Conservation (phyloP, 1,284 basidiomycete genomes). For the Sporisorium graminicola region DNA sequence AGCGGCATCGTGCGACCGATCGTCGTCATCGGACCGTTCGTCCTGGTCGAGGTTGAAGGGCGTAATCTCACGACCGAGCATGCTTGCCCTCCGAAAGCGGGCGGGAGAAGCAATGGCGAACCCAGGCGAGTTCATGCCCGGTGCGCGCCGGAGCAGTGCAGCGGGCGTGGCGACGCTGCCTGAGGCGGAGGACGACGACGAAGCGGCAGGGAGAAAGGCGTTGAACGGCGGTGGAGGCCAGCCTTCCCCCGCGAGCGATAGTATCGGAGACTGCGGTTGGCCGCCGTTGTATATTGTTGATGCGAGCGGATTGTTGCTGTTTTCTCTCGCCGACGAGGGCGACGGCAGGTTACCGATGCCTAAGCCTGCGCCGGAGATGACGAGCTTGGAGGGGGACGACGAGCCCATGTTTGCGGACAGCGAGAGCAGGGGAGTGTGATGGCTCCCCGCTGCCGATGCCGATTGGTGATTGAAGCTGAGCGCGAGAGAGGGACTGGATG, state of each 20-base stretch:
- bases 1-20: background rate
- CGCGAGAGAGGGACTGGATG: slow-evolving; percentile 28
- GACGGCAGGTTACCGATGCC: slow-evolving; percentile 37
- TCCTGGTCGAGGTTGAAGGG: slow-evolving; percentile 39
- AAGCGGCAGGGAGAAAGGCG: slow-evolving; percentile 13
- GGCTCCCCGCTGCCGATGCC: background rate
- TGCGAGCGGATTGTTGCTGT: slow-evolving; percentile 20
- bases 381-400: slow-evolving; percentile 16
- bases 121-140: slow-evolving; percentile 37
- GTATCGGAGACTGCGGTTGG: slow-evolving; percentile 30
- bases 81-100: slow-evolving; percentile 52
- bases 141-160: slow-evolving; percentile 26
- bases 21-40: slow-evolving; percentile 25
- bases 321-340: slow-evolving; percentile 34
- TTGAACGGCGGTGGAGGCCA: slow-evolving; percentile 32
- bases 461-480: slow-evolving; percentile 9
- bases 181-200: slow-evolving; percentile 19
- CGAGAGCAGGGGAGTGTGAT: slow-evolving; percentile 20
- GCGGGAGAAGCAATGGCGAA: slow-evolving; percentile 36
- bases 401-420: slow-evolving; percentile 8
- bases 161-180: slow-evolving; percentile 18
- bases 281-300: slow-evolving; percentile 4
- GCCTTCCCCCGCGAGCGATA: slow-evolving; percentile 31
- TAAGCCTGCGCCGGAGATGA: slow-evolving; percentile 15
- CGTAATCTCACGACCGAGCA: slow-evolving; percentile 57